Conservation (phyloP, 2,329 filamentous ascomycete species). For the Metarhizium humberi region DNA sequence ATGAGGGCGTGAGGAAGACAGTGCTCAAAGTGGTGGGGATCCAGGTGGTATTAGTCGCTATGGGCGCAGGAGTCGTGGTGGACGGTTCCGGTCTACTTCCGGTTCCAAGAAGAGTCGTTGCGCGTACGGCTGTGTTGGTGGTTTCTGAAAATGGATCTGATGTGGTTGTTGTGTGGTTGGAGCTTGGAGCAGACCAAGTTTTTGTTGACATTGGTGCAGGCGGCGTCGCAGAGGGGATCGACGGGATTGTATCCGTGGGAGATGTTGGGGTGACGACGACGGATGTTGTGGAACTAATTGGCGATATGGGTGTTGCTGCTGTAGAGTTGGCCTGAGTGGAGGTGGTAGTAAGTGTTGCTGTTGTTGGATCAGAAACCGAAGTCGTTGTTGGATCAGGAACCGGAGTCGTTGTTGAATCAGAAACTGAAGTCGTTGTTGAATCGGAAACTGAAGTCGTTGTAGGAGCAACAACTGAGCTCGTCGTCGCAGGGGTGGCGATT, state of each 20-base stretch:
- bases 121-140: neutral
- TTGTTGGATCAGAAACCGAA: too few relatives aligned
- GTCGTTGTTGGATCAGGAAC: too few relatives aligned
- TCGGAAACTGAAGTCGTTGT: too few relatives aligned
- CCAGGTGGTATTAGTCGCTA: neutral
- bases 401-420: too few relatives aligned
- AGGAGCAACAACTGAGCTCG: neutral
- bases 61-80: neutral
- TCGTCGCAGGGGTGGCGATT: neutral
- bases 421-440: too few relatives aligned
- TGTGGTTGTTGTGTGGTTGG: slow-evolving; percentile 1
- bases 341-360: neutral
- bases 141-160: slow-evolving; percentile 1
- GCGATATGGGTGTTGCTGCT: neutral
- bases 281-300: neutral
- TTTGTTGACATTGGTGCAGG: neutral
- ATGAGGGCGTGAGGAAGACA: neutral
- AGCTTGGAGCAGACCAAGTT: slow-evolving; percentile 1
- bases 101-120: neutral
- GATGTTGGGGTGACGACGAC: neutral
- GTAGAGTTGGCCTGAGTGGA: neutral
- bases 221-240: neutral
- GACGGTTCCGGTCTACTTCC: neutral
- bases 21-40: slow-evolving; percentile 4
- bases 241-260: neutral